A percentile compares a stretch with the other conserved stretches of the same genome.
Evolutionary conservation across 148 eudicot genomes (phyloP).

Genomic region (Chenopodium album): DNA sequence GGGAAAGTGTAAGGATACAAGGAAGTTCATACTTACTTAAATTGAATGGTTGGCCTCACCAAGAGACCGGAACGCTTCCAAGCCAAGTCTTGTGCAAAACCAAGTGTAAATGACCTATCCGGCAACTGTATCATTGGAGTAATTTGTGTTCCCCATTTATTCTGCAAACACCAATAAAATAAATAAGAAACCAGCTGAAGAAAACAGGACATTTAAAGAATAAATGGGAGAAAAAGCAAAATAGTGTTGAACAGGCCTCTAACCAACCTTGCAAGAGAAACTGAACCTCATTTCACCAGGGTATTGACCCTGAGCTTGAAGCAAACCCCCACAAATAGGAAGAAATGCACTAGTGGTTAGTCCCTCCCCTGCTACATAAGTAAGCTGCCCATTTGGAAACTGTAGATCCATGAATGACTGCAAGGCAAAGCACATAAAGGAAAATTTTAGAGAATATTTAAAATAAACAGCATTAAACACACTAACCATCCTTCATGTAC

Average conservation of each 20-base stretch:
- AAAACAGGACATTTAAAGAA: background rate
- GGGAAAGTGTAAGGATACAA: background rate
- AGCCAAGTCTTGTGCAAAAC: constrained; percentile 75
- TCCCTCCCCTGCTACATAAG: constrained; percentile 94
- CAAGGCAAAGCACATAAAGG: constrained; percentile 18
- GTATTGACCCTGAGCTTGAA: constrained; percentile 98
- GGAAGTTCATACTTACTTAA: constrained; percentile 44
- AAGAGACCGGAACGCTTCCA: constrained; percentile 93
- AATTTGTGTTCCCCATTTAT: constrained; percentile 82
- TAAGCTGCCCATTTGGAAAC: constrained; percentile 93
- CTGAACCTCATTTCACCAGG: constrained; percentile 96
- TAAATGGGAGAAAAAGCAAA: background rate
- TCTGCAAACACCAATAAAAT: constrained; percentile 42
- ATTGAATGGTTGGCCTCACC: constrained; percentile 81
- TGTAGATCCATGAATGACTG: constrained; percentile 99
- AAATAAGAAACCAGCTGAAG: constrained; percentile 5
- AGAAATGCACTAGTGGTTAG: constrained; percentile 83
- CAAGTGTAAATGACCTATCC: constrained; percentile 68
- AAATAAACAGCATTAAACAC: background rate
- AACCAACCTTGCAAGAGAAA: constrained; percentile 85
- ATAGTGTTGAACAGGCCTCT: background rate
- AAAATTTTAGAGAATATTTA: constrained; percentile 21
- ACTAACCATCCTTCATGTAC: background rate
- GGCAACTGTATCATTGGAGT: constrained; percentile 89
- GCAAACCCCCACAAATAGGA: constrained; percentile 81